Base-by-base conservation (phyloP, 2,329 filamentous ascomycete species). In the Chalaropsis ovoidea region DNA sequence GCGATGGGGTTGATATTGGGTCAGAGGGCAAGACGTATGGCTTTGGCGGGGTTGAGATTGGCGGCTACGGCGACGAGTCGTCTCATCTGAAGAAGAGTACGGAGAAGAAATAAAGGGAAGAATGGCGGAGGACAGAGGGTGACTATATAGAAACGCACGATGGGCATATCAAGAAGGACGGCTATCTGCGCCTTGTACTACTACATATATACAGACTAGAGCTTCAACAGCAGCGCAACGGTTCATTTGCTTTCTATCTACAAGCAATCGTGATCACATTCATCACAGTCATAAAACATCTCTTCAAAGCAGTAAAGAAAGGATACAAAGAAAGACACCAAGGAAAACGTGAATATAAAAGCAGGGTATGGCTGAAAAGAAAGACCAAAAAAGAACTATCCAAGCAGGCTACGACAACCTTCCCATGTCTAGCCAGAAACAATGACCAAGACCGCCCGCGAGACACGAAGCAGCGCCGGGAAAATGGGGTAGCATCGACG, bases 1-100 rank as follows among this genome's bases (percentile, higher is more conserved):
- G 93, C 61, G 88, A 78, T 69, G 75, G 83, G 70, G 77, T 78
- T 49, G 77, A 77, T 66, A 75, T 79, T 67, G 80, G 76, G 0
- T 79, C 80, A 2, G 84, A 90, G 75, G 86, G 86, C 2, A 82
- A 82, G 78, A 84, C 84, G 7, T 90, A 85, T 67, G 76, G 75
- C 0, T 77, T 78, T 41, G 78, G 77, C 15, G 80, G 79, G 22
- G 79, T 78, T 65, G 78, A 77, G 35, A 76, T 82, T 68, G 83
- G 78, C 54, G 82, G 82, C 1, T 85, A 85, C 67, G 78, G 82
- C 11, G 77, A 82, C n/a, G 82, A 85, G 76, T 77, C 75, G 61
- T 79, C 66, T 35, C 66, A 67, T 43, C 31, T 63, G 3, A 63
- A 54, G 42, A 67, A 65, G 41, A 65, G 15, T 35, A 41, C 58